These are phyloP conservation scores for Stemphylium lycopersici DNA, from an alignment of 2,329 filamentous ascomycete genomes.

Conservation along the genomic window DNA sequence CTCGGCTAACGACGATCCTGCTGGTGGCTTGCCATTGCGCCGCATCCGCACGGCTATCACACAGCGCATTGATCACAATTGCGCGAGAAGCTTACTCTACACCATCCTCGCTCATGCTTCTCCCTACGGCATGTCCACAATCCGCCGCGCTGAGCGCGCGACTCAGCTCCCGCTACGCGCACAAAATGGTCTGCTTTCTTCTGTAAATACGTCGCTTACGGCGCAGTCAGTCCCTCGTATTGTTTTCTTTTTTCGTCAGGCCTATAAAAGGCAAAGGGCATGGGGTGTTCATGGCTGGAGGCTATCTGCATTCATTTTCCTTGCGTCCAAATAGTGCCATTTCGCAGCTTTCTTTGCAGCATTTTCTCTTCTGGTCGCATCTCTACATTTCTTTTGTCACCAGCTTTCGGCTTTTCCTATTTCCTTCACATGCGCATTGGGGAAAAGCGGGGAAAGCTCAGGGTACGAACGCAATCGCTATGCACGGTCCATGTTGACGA, in stretches of 20 bases:
- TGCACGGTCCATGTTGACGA: constrained; percentile 12
- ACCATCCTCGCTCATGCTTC: constrained; percentile 9
- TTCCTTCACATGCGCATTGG: constrained; percentile 25
- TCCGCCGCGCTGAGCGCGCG: constrained; percentile 5
- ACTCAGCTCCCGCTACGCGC: constrained; percentile 6
- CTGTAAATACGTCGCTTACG: constrained; percentile 38
- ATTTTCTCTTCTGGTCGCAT: constrained; percentile 10
- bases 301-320: constrained; percentile 22
- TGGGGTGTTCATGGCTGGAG: constrained; percentile 15
- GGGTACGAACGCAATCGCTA: constrained; percentile 16
- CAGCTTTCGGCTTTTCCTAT: constrained; percentile 19
- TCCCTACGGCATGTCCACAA: constrained; percentile 18
- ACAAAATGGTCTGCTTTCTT: constrained; percentile 20
- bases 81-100: constrained; percentile 15
- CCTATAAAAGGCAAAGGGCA: constrained; percentile 20
- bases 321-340: constrained; percentile 15
- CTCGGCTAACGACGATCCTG: constrained; percentile 15
- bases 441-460: constrained; percentile 14
- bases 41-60: constrained; percentile 16
- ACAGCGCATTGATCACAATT: constrained; percentile 21
- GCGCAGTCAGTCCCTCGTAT: constrained; percentile 23
- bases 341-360: constrained; percentile 6
- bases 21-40: constrained; percentile 23
- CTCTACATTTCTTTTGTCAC: constrained; percentile 23
- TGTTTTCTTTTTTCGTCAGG: constrained; percentile 20